Evolutionary conservation across 2,329 filamentous ascomycete genomes (phyloP), one percentile per base, ranked within the genome.

Genomic region (Setomelanomma holmii): DNA sequence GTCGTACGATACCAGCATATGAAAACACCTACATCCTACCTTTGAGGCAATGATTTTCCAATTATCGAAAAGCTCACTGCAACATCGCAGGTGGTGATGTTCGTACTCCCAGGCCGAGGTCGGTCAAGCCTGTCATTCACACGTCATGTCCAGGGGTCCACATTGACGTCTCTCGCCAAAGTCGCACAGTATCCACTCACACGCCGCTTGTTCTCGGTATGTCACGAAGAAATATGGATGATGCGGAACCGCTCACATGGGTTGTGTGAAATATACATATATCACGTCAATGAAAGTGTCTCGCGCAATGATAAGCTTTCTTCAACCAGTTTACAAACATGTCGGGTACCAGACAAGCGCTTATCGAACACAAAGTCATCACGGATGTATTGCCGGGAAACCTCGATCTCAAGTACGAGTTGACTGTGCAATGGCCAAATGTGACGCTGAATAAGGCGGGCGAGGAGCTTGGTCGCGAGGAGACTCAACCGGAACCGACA

Each of bases 401-500:
- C 34, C 40, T 54, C 2, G 44, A 50, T 12, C 30, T 58, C 4
- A 43, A 52, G 12, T 61, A 64, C 50, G 19, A 58, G 10, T 30
- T 66, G 39, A 55, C 21, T 3, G 45, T 61, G 19, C 41, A 53
- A 38, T 66, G 61, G 50, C 54, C 57, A 5, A 53, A 58, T 19
- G 47, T 56, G 1, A 57, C 52, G 11, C 22, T 66, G 14, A 45
- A 57, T 19, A 51, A 40, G 11, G 51, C 55, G 12, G 63, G 50
- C n/a, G 33, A 56, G 19, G 57, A 63, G 20, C 45, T 64, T 7
- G 54, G 43, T 6, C 45, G 56, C 4, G 48, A 58, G 8, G 55
- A 64, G 8, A 66, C 61, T 2, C 57, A 63, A 43, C 39, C 50
- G n/a, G 51, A 64, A 22, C 63, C 59, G 2, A 55, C 55, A 21